Base-by-base conservation (phyloP, 73 alveolate genomes). In the Chromera velia region DNA sequence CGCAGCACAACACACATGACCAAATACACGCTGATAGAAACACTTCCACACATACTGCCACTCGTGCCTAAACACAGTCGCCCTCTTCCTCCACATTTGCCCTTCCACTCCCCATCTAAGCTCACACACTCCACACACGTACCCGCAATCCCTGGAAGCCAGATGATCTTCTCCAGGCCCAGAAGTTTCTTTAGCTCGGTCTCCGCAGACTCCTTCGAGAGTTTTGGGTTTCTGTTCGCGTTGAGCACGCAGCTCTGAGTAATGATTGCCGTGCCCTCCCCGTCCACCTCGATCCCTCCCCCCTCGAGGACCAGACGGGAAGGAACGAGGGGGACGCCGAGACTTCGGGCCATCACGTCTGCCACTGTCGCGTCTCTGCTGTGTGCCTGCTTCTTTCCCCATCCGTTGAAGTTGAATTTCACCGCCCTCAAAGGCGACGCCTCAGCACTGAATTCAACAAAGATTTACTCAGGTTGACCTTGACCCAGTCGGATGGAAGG, bases 231-330 rank as follows among this genome's bases (percentile, higher is more conserved):
- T 29, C 88, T 75, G 72, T 82, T 82, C 10, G 70, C 49, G 62
- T 82, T 82, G 72, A 82, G 45, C n/a, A 82, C 76, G 28, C 81
- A 82, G 73, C 83, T 72, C 48, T 76, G 83, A 26, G 88, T 78
- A 70, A 82, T 46, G 72, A 82, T 55, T 27, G 88, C 88, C 0
- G 88, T 82, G 10, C 88, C 88, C 31, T 82, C 88, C 30, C 88
- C 88, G n/a, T 82, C 88, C 55, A 82, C 88, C 72, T 82, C 83
- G 31, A 73, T 62, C 22, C 83, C 34, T 0, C 83, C 88, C 31
- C 88, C 88, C 62, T 81, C 84, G 71, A 73, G 63, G 24, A 82
- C 88, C 46, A 82, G 28, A 29, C 64, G 55, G 28, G 88, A 74
- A 13, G 62, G 7, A 34, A 82, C 72, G 28, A 47, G 34, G 7